Evolutionary conservation across 2,329 filamentous ascomycete genomes (phyloP).

Genomic region (Xylogone sp.): DNA sequence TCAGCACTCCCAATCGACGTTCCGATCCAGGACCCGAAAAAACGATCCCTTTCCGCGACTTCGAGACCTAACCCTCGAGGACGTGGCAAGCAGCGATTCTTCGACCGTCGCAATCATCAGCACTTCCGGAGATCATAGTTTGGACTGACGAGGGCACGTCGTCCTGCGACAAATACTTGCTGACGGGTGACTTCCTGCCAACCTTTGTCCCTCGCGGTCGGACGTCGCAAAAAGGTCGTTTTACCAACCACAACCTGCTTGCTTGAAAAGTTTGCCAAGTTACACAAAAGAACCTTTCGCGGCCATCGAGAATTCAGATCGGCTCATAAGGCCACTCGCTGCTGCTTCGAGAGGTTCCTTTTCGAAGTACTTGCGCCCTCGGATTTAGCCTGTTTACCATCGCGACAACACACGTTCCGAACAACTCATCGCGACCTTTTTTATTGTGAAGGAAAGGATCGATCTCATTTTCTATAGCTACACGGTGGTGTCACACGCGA

Average conservation of each 20-base stretch:
- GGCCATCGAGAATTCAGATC: background rate
- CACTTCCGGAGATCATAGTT: background rate
- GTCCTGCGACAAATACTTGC: background rate
- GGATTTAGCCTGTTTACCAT: constrained; percentile 19
- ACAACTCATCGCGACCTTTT: constrained; percentile 3
- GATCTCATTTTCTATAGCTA: background rate
- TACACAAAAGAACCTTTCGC: constrained; percentile 8
- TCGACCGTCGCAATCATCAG: background rate
- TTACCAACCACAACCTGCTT: background rate
- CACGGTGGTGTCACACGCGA: background rate
- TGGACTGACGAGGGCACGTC: background rate
- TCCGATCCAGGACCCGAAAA: background rate
- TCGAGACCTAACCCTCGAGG: background rate
- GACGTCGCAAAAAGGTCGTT: background rate
- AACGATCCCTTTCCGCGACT: background rate
- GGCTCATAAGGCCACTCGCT: background rate
- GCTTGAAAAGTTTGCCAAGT: constrained; percentile 11
- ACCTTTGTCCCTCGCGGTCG: background rate
- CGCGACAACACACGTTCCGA: constrained; percentile 11
- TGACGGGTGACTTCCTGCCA: background rate
- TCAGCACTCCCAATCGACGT: background rate
- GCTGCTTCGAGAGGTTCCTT: constrained; percentile 6
- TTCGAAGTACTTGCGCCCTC: constrained; percentile 5
- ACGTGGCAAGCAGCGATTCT: background rate
- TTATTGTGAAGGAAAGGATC: background rate